Base-by-base conservation (phyloP, 768 basidiomycete species). In the Pisolithus microcarpus region DNA sequence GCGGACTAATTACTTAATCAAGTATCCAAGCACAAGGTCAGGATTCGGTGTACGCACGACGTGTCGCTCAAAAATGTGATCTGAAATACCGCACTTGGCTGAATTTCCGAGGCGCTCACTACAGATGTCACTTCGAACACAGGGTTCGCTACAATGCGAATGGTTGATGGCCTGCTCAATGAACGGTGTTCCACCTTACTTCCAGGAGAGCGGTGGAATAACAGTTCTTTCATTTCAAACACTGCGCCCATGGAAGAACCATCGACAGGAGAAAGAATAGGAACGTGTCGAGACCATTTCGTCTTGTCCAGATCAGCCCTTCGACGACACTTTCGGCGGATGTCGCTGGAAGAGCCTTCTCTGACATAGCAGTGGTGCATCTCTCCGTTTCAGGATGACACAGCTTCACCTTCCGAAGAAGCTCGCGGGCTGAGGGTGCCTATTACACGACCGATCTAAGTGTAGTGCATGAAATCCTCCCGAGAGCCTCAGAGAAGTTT, bases 221-320 rank as follows among this genome's bases (percentile, higher is more conserved):
- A 48, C 21, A 31, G 21, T 56, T 55, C 38, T 56, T 56, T 58
- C 56, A 57, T 54, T 44, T 19, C 52, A 55, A 47, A 50, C 40
- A 40, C 26, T 44, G 48, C 48, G 49, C 15, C 26, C 42, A 38
- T 45, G 46, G 40, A 53, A 59, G 52, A 56, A 37, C 43, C 54
- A 24, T 56, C 53, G 51, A 60, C 65, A 62, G 60, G 64, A 60
- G 62, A 59, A 53, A 31, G 24, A 56, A 50, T 10, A 50, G 23
- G 38, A 49, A 28, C 19, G 37, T 9, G 48, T 36, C 46, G 26
- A 26, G 26, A 38, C 56, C 46, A 48, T 43, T 43, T 31, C 11
- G 34, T 34, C 34, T 34, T 38, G 43, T 31, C 42, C 36, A 46
- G 50, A 51, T 49, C 43, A 40, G 49, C 49, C 43, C 44, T 53